A percentile compares a stretch with the other conserved stretches of the same genome.
phyloP scores from a whole-genome alignment of 352 stramenopile species.

The Pseudoperonospora humuli region DNA sequence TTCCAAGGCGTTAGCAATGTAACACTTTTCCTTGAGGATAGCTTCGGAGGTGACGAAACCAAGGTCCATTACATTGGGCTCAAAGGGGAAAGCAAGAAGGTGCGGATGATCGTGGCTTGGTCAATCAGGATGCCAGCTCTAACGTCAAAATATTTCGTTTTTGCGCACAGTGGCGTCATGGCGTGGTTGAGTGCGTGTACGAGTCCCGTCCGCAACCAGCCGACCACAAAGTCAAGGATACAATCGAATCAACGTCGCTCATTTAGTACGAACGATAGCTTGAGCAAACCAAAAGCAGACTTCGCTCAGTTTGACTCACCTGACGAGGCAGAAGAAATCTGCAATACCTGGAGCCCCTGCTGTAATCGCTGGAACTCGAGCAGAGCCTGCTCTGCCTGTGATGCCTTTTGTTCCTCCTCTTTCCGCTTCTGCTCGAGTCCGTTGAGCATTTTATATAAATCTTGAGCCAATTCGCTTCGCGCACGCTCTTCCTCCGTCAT shows the following conservation, averaged over 20 bases:
- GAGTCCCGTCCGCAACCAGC: constrained; percentile 65
- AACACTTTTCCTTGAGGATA: constrained; percentile 75
- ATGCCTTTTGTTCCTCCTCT: constrained; percentile 56
- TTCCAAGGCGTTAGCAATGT: constrained; percentile 82
- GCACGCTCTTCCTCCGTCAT: not conserved
- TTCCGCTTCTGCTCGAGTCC: constrained; percentile 48
- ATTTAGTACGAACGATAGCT: constrained; percentile 22
- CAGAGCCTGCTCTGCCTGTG: constrained; percentile 37
- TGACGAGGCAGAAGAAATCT: constrained; percentile 18
- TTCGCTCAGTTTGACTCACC: not conserved
- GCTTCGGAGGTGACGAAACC: constrained; percentile 60
- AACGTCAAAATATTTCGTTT: constrained; percentile 2
- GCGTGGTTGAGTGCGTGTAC: constrained; percentile 80
- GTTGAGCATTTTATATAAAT: constrained; percentile 57
- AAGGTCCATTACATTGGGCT: constrained; percentile 83
- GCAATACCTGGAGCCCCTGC: constrained; percentile 24
- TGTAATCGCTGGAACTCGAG: constrained; percentile 45
- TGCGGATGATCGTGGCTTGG: constrained; percentile 9
- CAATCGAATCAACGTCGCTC: constrained; percentile 38
- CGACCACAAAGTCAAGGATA: constrained; percentile 70
- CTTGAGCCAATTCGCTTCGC: constrained; percentile 32
- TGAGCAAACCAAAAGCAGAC: not conserved
- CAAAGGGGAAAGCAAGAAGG: constrained; percentile 84
- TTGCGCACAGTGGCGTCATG: constrained; percentile 61
- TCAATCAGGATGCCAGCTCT: constrained; percentile 3